Evolutionary conservation across 2,329 filamentous ascomycete genomes (phyloP).

Genomic region (Amphichorda felina): DNA sequence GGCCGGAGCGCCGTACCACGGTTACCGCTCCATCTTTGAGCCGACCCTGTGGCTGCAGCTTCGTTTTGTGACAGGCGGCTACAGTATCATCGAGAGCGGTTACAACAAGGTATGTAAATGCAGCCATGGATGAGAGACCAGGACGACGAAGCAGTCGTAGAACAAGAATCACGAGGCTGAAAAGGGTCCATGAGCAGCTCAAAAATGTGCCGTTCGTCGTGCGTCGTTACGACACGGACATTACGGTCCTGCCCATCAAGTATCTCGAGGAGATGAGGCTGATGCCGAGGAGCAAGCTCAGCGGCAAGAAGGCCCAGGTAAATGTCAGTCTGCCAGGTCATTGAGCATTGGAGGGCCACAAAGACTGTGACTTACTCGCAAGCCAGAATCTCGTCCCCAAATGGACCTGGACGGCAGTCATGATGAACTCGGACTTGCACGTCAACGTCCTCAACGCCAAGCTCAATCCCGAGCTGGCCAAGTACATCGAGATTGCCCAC

Average conservation of each 20-base stretch:
- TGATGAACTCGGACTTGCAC: constrained; percentile 3
- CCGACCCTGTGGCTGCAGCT: background rate
- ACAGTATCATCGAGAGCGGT: background rate
- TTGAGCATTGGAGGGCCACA: background rate
- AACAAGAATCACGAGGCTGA: no score
- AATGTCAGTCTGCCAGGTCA: background rate
- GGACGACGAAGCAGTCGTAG: no score
- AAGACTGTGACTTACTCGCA: background rate
- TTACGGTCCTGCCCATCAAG: constrained; percentile 3
- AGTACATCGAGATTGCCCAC: background rate
- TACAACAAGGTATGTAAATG: no score
- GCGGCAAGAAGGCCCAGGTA: background rate
- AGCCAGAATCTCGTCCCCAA: constrained; percentile 1
- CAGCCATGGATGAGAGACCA: no score
- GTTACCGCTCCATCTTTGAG: background rate
- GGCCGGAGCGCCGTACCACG: background rate
- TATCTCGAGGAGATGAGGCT: constrained; percentile 3
- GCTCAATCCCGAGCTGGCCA: constrained; percentile 3
- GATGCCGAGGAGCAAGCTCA: constrained; percentile 1
- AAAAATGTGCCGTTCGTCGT: constrained; percentile 4
- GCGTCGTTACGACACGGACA: constrained; percentile 1
- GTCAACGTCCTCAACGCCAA: constrained; percentile 1
- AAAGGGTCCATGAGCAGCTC: background rate
- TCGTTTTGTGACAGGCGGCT: background rate
- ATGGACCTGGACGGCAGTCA: background rate